phyloP scores from a whole-genome alignment of 305 asterid genomes.

The Striga hermonthica region DNA sequence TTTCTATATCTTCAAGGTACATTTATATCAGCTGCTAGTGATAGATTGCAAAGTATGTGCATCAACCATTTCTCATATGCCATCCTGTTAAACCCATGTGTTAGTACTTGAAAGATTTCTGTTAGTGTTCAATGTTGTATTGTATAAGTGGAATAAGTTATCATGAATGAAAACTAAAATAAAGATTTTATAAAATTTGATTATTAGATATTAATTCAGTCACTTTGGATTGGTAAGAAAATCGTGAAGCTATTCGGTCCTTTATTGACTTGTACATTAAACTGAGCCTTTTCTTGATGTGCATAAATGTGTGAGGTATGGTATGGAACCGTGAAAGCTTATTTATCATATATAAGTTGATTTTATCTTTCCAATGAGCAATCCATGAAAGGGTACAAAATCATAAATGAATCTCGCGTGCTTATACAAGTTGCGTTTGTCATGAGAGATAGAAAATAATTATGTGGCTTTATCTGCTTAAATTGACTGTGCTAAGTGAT shows the following conservation, averaged over 20 bases:
- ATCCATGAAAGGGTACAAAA: too few relatives aligned
- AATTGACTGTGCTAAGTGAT: too few relatives aligned
- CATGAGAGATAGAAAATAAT: too few relatives aligned
- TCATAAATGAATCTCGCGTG: too few relatives aligned
- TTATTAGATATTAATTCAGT: neutral
- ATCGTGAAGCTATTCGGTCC: neutral
- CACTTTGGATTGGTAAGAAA: neutral
- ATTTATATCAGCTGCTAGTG: slow-evolving; percentile 17
- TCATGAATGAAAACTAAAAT: neutral
- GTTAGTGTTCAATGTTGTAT: neutral
- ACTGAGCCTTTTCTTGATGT: neutral
- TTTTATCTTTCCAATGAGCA: too few relatives aligned
- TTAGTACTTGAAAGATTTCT: slow-evolving; percentile 6
- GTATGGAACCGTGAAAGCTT: too few relatives aligned
- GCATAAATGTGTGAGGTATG: neutral
- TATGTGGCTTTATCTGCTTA: too few relatives aligned
- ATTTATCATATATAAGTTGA: too few relatives aligned
- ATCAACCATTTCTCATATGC: neutral
- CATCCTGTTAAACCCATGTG: slow-evolving; percentile 12
- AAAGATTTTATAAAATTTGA: neutral
- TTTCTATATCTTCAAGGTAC: slow-evolving; percentile 5
- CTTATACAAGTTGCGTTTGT: too few relatives aligned
- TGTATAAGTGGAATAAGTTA: neutral
- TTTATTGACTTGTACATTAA: neutral
- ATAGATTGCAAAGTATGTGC: slow-evolving; percentile 1